These are phyloP conservation scores for Rhododendron williamsianum DNA, from an alignment of 148 eudicot species.

Conservation along the genomic window DNA sequence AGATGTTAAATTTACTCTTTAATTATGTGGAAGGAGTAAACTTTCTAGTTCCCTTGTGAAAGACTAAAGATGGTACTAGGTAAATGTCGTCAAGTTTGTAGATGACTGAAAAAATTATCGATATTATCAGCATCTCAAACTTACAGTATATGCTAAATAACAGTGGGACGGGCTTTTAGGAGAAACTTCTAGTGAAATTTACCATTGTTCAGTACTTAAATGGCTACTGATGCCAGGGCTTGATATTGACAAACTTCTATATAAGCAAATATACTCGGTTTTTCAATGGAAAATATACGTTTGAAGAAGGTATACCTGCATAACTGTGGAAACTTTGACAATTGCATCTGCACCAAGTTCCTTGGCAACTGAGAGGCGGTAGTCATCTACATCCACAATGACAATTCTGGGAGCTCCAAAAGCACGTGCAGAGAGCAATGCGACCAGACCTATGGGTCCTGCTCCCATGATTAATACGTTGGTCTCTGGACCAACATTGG, in stretches of 20 bases:
- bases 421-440: constrained; percentile 89
- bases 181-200: background rate
- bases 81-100: background rate
- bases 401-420: constrained; percentile 80
- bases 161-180: background rate
- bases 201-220: background rate
- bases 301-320: constrained; percentile 35
- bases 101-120: background rate
- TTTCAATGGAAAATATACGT: background rate
- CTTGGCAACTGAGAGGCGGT: constrained; percentile 74
- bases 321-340: constrained; percentile 60
- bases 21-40: background rate
- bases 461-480: constrained; percentile 77
- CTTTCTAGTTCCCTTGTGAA: background rate
- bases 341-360: constrained; percentile 70
- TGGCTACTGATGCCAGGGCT: background rate
- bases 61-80: background rate
- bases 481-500: constrained; percentile 68
- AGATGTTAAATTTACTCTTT: background rate
- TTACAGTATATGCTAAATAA: background rate
- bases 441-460: constrained; percentile 83
- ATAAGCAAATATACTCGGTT: background rate
- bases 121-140: background rate
- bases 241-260: background rate
- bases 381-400: constrained; percentile 70